A percentile compares a stretch with the other conserved stretches of the same genome.
These are phyloP conservation scores for Alternaria burnsii DNA, from an alignment of 2,329 filamentous ascomycete genomes.

Conservation along the genomic window DNA sequence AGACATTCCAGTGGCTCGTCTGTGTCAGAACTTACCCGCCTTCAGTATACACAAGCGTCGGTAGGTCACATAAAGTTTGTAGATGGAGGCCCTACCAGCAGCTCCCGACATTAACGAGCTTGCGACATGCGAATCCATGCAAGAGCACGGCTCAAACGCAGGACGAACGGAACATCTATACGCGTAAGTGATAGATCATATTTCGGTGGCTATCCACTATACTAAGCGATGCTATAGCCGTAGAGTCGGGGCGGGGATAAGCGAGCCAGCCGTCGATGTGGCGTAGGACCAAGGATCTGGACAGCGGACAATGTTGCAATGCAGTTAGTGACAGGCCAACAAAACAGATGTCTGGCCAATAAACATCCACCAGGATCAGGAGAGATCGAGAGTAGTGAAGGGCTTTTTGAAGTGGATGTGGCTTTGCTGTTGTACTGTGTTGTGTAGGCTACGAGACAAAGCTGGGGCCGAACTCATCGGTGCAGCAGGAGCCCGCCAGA, in stretches of 20 bases:
- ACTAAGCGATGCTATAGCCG: slow-evolving; percentile 6
- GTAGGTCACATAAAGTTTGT: slow-evolving; percentile 4
- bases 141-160: slow-evolving; percentile 5
- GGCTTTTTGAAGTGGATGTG: background rate
- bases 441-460: background rate
- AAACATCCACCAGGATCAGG: background rate
- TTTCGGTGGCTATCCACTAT: slow-evolving; percentile 3
- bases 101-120: background rate
- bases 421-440: background rate
- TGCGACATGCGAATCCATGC: slow-evolving; percentile 9
- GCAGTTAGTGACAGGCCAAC: background rate
- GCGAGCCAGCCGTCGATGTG: background rate
- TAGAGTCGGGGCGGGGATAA: background rate
- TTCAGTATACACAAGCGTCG: background rate
- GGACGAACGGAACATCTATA: background rate
- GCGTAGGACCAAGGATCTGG: background rate
- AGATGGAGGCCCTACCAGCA: slow-evolving; percentile 4
- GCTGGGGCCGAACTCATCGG: background rate
- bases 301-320: background rate
- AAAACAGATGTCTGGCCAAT: background rate
- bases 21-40: background rate
- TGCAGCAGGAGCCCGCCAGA: background rate
- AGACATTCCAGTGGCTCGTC: background rate
- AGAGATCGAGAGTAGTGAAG: background rate
- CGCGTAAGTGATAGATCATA: slow-evolving; percentile 2